Base-by-base conservation (phyloP, 129 eudicot species). In the Artemisia annua region DNA sequence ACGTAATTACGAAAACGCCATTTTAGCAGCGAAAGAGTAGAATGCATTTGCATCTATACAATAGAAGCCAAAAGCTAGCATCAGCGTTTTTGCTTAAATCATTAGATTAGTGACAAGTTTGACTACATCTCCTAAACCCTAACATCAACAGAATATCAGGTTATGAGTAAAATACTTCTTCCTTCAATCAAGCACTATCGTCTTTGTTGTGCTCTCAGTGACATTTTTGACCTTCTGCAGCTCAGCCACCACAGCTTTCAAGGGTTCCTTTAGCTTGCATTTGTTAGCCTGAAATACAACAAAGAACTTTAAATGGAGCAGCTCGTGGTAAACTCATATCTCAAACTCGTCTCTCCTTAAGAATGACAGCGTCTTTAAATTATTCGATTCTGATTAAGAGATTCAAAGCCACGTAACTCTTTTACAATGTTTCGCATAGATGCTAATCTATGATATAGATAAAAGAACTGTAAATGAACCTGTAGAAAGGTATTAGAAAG, bases 211-310 rank as follows among this genome's bases (percentile, higher is more conserved):
- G 64, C 59, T 72, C 73, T 76, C 77, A 32, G 62, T 69, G 43
- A 86, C 65, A 7, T 43, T n/a, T 52, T 73, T 87, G 8, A 87
- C 74, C 80, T 85, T 79, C 63, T 80, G 78, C 73, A 88, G 79
- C 81, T 92, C 86, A 30, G 61, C 73, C 83, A 88, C 46, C 68
- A 82, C 89, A 67, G 63, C 58, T 73, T 67, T 73, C 68, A 92
- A 83, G 46, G 96, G 84, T 18, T 85, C 91, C 57, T 58, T 75
- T 22, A 92, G 50, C 76, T 79, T 78, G 62, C 54, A 73, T 72
- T 82, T 73, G 83, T 89, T 92, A 13, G 82, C 81, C 97, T 92
- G 73, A 18, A 57, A 71, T 13, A 61, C 20, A 26, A 10, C 19
- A 51, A 51, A 52, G 13, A 12, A 15, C 17, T 52, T 52, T 13